Evolutionary conservation across 768 basidiomycete species (phyloP).

Genomic region (Leucogyrophana mollusca): DNA sequence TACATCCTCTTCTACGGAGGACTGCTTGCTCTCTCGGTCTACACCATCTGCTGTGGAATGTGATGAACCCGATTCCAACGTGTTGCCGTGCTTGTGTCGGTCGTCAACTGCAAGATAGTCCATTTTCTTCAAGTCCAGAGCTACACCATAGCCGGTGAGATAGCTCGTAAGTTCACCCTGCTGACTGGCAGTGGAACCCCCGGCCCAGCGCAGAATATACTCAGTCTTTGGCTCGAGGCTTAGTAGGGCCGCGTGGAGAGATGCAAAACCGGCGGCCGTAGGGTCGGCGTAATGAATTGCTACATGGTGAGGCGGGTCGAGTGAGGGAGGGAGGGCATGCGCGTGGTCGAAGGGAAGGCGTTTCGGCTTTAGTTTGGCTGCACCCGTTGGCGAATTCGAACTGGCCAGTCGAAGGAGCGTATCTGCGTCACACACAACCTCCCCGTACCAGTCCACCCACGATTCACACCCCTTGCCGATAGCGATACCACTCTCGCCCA

Average conservation of each 20-base stretch:
- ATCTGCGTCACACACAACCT: conserved; percentile 66
- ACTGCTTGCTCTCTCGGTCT: conserved; percentile 8
- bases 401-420: conserved; percentile 53
- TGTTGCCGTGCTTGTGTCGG: conserved; percentile 41
- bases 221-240: conserved; percentile 49
- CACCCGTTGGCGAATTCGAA: conserved; percentile 29
- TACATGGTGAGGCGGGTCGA: conserved; percentile 52
- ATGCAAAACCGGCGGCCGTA: conserved; percentile 62
- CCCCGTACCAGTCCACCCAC: conserved; percentile 86
- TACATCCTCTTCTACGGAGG: conserved; percentile 15
- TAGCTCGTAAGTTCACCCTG: conserved; percentile 33
- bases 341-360: conserved; percentile 79
- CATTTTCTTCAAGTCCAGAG: conserved; percentile 93
- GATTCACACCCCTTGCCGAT: conserved; percentile 49
- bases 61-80: neutral
- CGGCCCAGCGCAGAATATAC: conserved; percentile 64
- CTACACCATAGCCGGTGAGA: conserved; percentile 89
- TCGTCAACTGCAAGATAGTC: conserved; percentile 96
- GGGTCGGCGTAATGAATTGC: conserved; percentile 80
- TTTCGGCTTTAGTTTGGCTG: conserved; percentile 36
- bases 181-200: conserved; percentile 34
- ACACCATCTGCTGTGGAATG: neutral
- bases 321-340: conserved; percentile 45
- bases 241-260: conserved; percentile 68
- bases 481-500: conserved; percentile 13